Conservation (phyloP, 1,139 yeast species). For the Casaregolazyma suthepensis region DNA sequence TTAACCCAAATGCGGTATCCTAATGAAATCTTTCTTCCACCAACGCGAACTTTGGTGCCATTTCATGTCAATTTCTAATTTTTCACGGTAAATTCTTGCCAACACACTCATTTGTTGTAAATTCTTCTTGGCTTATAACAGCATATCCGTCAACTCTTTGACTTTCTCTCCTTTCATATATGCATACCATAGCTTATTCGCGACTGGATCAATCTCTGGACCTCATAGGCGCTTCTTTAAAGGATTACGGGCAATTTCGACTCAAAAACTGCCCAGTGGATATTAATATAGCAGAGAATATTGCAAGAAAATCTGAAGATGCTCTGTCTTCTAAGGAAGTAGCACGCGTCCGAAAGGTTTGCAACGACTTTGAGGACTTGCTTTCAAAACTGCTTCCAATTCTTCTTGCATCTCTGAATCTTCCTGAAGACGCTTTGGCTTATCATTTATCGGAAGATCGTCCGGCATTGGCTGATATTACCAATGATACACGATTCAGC, state of each 20-base stretch:
- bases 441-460: constrained; percentile 2
- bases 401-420: not conserved
- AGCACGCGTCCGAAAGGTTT: not conserved
- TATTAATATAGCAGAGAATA: not conserved
- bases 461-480: constrained; percentile 2
- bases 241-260: not conserved
- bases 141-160: not conserved
- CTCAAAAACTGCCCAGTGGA: constrained; percentile 1
- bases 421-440: constrained; percentile 7
- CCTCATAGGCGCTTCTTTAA: not conserved
- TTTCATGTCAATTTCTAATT: not conserved
- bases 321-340: not conserved
- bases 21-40: not conserved
- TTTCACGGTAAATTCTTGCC: not conserved
- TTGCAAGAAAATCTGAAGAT: not conserved
- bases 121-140: not conserved
- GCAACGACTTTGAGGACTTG: not conserved
- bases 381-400: not conserved
- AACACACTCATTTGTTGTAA: not conserved
- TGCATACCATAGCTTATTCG: not conserved
- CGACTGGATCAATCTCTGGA: not conserved
- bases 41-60: not conserved
- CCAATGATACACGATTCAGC: not conserved
- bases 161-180: not conserved
- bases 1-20: not conserved